These are phyloP conservation scores for Mimosa bimucronata DNA, from an alignment of 306 rosid species.

Conservation along the genomic window DNA sequence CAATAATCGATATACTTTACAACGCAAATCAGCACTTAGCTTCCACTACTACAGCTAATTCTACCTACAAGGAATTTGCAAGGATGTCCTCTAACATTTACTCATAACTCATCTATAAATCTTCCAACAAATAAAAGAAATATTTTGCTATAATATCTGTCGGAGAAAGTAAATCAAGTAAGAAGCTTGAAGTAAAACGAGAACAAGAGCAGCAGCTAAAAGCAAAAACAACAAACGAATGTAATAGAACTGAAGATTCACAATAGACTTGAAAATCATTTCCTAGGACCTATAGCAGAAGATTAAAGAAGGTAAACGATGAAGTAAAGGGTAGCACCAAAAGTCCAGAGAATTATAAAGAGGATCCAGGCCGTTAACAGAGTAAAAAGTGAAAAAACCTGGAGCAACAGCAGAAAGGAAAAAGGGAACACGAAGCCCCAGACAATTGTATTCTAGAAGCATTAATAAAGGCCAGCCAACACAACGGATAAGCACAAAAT, in stretches of 20 bases:
- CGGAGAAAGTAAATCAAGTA: constrained; percentile 5
- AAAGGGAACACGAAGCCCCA: too few species aligned
- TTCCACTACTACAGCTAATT: background rate
- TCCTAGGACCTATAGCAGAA: background rate
- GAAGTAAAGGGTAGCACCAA: background rate
- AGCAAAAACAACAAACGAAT: background rate
- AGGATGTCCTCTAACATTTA: background rate
- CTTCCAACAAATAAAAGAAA: background rate
- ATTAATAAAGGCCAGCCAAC: too few species aligned
- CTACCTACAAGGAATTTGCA: background rate
- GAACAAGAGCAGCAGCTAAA: background rate
- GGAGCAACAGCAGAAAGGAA: too few species aligned
- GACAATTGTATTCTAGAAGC: too few species aligned
- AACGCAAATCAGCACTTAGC: background rate
- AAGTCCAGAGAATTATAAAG: background rate
- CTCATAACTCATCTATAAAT: background rate
- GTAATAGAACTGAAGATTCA: background rate
- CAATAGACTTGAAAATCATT: background rate
- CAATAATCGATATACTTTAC: background rate
- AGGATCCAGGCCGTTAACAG: background rate
- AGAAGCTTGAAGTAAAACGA: background rate
- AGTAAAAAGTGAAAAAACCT: too few species aligned
- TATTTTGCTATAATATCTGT: background rate
- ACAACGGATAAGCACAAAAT: too few species aligned
- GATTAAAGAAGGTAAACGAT: background rate